These are phyloP conservation scores for Xylaria sp. DNA, from an alignment of 2,329 filamentous ascomycete genomes.

Conservation along the genomic window DNA sequence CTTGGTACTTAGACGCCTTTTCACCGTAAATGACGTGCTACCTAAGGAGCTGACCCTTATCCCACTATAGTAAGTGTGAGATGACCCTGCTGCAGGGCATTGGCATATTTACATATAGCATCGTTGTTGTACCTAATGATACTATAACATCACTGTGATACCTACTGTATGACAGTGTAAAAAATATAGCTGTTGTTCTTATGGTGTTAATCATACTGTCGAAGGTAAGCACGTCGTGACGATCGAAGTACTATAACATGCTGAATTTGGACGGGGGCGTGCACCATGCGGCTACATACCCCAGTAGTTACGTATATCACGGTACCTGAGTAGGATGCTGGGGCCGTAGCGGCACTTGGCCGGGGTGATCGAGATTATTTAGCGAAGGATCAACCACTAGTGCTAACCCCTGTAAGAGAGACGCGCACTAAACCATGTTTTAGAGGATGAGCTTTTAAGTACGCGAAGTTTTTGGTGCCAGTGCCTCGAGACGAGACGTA, in stretches of 20 bases:
- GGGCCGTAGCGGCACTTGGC: slow-evolving; percentile 1
- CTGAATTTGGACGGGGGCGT: slow-evolving; percentile 9
- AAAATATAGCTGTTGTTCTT: neutral
- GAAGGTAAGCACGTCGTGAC: neutral
- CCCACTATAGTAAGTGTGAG: slow-evolving; percentile 4
- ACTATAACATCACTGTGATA: neutral
- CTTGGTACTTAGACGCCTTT: slow-evolving; percentile 5
- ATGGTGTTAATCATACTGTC: neutral
- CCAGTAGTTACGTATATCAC: neutral
- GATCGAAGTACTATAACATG: neutral
- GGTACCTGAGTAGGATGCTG: neutral
- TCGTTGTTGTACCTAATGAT: neutral
- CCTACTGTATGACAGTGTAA: neutral
- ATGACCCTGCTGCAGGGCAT: slow-evolving; percentile 1
- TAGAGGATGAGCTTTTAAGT: too few relatives aligned
- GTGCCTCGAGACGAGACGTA: too few relatives aligned
- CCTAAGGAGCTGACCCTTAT: slow-evolving; percentile 25
- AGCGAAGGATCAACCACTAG: slow-evolving; percentile 16
- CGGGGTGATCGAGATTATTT: slow-evolving; percentile 10
- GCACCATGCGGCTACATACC: slow-evolving; percentile 19
- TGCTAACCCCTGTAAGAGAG: too few relatives aligned
- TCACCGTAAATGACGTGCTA: slow-evolving; percentile 41
- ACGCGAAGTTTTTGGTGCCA: too few relatives aligned
- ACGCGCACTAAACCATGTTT: too few relatives aligned
- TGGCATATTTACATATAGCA: neutral